Base-by-base conservation (phyloP, 2,329 filamentous ascomycete genomes). In the Hirsutella thompsonii region DNA sequence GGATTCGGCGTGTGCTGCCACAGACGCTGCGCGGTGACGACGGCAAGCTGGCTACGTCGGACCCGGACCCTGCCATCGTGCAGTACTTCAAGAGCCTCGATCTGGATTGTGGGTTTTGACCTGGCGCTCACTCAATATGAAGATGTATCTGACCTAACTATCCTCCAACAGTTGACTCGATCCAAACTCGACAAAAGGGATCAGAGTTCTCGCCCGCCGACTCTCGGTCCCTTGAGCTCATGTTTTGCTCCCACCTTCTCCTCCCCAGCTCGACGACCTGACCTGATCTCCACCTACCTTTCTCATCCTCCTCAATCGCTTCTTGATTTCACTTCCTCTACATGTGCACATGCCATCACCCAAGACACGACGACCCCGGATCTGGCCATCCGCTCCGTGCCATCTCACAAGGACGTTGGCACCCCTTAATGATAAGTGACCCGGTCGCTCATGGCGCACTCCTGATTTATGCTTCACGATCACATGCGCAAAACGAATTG, bases 1-100 rank as follows among this genome's bases (percentile, higher is more conserved):
- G 63, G n/a, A 79, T 79, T 42, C 67, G 77, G 32, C 72, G 73
- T 45, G 69, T 74, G 1, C 63, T 79, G 5, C 77, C 78, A 1
- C 68, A 69, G 46, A 75, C 71, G 0, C 53, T 60, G 20, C 60
- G 66, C 1, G 60, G 63, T 32, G 51, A 60, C 0, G 64, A 74
- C 39, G 70, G 69, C 2, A 69, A 72, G 39, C 57, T 78, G 11
- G 54, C 63, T 3, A 63, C 66, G 1, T 62, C 67, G 23, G 67
- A 70, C 19, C 58, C 66, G 18, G 69, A 72, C 36, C 62, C 65
- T 8, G 53, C 58, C 1, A 56, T 74, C 21, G 55, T 57, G 28
- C 59, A 61, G 20, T 81, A 75, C 46, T 81, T 79, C 49, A 61
- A 73, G 38, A 61, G 62, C 23, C 59, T 81, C 28, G 67, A 72